Evolutionary conservation across 179 eudicot species (phyloP).

Genomic region (Gypsophila paniculata): DNA sequence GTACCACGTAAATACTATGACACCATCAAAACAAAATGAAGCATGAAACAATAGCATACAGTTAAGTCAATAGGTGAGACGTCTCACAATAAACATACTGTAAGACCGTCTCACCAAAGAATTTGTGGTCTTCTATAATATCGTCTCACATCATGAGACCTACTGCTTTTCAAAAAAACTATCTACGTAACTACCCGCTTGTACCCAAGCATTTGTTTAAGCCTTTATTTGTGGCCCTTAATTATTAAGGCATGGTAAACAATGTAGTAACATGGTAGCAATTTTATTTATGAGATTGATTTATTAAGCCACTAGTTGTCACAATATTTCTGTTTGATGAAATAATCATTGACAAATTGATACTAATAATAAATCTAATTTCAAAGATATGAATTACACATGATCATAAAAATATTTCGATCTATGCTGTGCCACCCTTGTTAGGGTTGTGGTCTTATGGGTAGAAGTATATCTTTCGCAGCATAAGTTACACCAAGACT

Average conservation of each 20-base stretch:
- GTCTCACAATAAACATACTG: too few relatives aligned
- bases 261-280: neutral
- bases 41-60: neutral
- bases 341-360: conserved; percentile 4
- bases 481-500: neutral
- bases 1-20: neutral
- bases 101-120: too few relatives aligned
- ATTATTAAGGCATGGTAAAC: neutral
- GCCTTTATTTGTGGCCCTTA: too few relatives aligned
- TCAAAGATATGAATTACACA: neutral
- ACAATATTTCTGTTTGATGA: neutral
- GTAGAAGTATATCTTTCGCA: neutral
- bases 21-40: neutral
- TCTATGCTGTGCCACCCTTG: conserved; percentile 3
- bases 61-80: too few relatives aligned
- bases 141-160: too few relatives aligned
- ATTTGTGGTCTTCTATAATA: too few relatives aligned
- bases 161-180: too few relatives aligned
- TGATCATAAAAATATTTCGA: neutral
- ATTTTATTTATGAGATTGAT: neutral
- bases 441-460: conserved; percentile 1
- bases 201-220: too few relatives aligned
- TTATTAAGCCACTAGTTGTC: neutral
- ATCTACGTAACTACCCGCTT: too few relatives aligned
- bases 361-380: neutral